Conservation (phyloP, 257 asterid genomes). For the Solanum corneliomulleri region DNA sequence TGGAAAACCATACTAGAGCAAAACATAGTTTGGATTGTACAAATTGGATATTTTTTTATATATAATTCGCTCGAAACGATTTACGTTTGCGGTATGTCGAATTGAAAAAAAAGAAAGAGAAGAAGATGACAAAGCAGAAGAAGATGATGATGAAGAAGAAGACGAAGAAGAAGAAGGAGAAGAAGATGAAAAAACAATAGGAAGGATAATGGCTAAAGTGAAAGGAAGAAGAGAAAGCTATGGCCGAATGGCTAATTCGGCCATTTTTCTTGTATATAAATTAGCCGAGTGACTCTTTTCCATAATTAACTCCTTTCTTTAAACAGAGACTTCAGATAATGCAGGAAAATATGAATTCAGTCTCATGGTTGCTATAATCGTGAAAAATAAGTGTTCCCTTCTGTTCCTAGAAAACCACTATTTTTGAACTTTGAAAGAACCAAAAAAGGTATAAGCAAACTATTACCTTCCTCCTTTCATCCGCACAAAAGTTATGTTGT, state of each 20-base stretch:
- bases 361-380: not conserved
- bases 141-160: not conserved
- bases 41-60: not conserved
- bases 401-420: not conserved
- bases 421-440: not conserved
- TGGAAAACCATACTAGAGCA: not conserved
- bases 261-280: not conserved
- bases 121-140: not conserved
- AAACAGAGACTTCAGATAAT: not conserved
- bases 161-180: not conserved
- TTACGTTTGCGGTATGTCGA: not conserved
- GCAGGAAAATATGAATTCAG: not conserved
- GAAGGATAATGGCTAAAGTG: not conserved
- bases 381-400: not conserved
- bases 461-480: constrained; percentile 96
- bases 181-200: not conserved
- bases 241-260: not conserved
- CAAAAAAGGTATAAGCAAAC: not conserved
- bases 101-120: not conserved
- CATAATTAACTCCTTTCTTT: not conserved
- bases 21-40: not conserved
- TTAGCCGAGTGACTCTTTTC: not conserved
- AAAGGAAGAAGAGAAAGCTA: not conserved
- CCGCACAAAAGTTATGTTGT: constrained; percentile 59
- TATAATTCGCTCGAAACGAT: not conserved